A percentile compares a stretch with the other conserved stretches of the same genome.
These are phyloP conservation scores for Trypethelium eluteriae DNA, from an alignment of 495 filamentous ascomycete species.

Conservation along the genomic window DNA sequence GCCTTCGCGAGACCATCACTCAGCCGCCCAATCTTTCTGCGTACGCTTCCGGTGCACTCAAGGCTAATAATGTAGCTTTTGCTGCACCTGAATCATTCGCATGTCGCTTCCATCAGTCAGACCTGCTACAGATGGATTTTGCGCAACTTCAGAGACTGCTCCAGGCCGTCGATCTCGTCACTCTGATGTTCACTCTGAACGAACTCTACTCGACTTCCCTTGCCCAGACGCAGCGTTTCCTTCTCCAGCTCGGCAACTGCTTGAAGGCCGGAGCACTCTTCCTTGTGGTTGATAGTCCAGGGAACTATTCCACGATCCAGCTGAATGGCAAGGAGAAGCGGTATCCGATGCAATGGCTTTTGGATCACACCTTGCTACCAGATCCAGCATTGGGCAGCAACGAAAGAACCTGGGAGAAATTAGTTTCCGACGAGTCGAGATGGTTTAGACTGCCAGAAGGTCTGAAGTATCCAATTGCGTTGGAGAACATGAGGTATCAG, in stretches of 20 bases:
- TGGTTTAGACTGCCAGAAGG: constrained; percentile 72
- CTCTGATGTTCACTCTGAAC: constrained; percentile 92
- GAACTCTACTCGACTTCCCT: constrained; percentile 80
- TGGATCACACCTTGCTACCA: constrained; percentile 71
- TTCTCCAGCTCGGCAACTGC: constrained; percentile 54
- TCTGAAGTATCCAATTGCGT: constrained; percentile 69
- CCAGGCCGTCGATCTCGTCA: constrained; percentile 49
- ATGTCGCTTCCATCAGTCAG: constrained; percentile 47
- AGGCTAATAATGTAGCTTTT: constrained; percentile 32
- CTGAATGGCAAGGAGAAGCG: constrained; percentile 52
- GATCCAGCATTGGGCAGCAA: constrained; percentile 13
- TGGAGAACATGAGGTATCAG: constrained; percentile 95
- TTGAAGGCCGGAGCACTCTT: constrained; percentile 56
- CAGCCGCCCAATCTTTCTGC: constrained; percentile 44
- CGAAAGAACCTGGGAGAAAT: constrained; percentile 55
- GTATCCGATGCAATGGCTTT: constrained; percentile 90
- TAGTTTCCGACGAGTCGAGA: constrained; percentile 62
- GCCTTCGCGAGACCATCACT: constrained; percentile 44
- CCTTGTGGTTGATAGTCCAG: constrained; percentile 86
- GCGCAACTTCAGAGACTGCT: constrained; percentile 36
- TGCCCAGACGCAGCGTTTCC: constrained; percentile 62
- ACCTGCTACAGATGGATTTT: constrained; percentile 51
- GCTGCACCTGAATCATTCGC: not conserved
- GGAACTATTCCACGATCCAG: constrained; percentile 75
- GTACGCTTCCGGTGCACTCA: constrained; percentile 48